Base-by-base conservation (phyloP, 2,329 filamentous ascomycete species). In the Scopulariopsis brevicaulis region DNA sequence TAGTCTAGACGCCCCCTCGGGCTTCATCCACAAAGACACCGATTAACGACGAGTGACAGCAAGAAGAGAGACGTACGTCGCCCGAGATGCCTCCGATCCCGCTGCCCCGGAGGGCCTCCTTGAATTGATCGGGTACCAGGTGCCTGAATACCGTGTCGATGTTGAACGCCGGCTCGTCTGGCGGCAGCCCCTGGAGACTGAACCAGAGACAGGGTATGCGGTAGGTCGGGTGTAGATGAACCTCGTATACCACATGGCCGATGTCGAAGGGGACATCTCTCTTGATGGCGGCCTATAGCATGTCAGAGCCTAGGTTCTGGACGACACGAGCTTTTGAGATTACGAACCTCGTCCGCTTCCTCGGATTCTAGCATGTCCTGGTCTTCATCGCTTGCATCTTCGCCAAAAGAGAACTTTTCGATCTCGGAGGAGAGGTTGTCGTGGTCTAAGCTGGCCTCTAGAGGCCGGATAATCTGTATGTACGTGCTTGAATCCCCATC, bases 131-230 rank as follows among this genome's bases (percentile, higher is more conserved):
- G 20, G 88, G 87, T 53, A 92, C 86, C 54, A 93, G 76, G 62
- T 80, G 79, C 61, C 82, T 77, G 69, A 90, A 90, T 61, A 91
- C 81, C 4, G 82, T 81, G 61, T 90, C 85, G 63, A 90, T 74
- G 64, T 80, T 78, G 65, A 85, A 78, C 14, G 82, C 71, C 46
- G 77, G 73, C 62, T 84, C 81, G 59, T 77, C 75, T 54, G 74
- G 70, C 20, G 80, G 78, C 59, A 84, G 71, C 60, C 79, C 77
- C 63, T 82, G 79, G 64, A 90, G 70, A 57, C 76, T 81, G 73
- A 93, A 90, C 81, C 88, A 92, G 58, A 92, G 76, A 60, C 88
- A 87, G 10, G 89, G 89, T 53, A 86, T 81, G 61, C 80, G 80
- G 71, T 92, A 93, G 59, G 85, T 88, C 58, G 85, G 82, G 64